Evolutionary conservation across 2,329 filamentous ascomycete genomes (phyloP), one percentile per base, ranked within the genome.

Genomic region (Aspergillus aculeatinus): DNA sequence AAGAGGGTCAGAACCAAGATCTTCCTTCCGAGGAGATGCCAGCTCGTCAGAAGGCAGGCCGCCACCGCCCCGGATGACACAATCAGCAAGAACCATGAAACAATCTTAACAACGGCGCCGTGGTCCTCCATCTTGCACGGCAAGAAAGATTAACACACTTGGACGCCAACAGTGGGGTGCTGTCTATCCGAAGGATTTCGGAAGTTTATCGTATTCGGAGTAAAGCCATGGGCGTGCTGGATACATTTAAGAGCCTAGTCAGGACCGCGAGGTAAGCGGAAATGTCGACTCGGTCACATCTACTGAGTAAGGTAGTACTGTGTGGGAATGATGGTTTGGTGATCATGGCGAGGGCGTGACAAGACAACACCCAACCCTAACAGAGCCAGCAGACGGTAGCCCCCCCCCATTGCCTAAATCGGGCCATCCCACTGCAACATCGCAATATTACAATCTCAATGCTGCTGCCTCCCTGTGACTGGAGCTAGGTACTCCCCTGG

Each of bases 21-120:
- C 39, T 35, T 53, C 27, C 57, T 58, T 21, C 50, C 48, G 10
- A 58, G 19, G 5, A 53, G 33, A 19, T 58, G 57, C 57, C 57
- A 58, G 44, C 51, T 58, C 47, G 57, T 48, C 19, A 52, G 21
- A 19, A 58, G 44, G n/a, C 57, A 58, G 19, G 50, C 50, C 12
- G 21, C 50, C 19, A 58, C 57, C 1, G 51, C 57, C 12, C 42
- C 51, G 14, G n/a, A 35, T 21, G 57, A 58, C 39, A 53, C 44
- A n/a, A 58, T 58, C 12, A 58, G 19, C 42, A 58, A 51, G 33
- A 58, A 58, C n/a, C 57, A 58, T n/a, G 21, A 19, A 19, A 58
- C 33, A 23, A 58, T 29, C 44, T 58, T 58, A 25, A 54, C 33
- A 16, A 51, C 57, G 21, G 57, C 35, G 11, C 49, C 48, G 27